These are phyloP conservation scores for Yamadazyma siamensis DNA, from an alignment of 1,139 yeast genomes.

Conservation along the genomic window DNA sequence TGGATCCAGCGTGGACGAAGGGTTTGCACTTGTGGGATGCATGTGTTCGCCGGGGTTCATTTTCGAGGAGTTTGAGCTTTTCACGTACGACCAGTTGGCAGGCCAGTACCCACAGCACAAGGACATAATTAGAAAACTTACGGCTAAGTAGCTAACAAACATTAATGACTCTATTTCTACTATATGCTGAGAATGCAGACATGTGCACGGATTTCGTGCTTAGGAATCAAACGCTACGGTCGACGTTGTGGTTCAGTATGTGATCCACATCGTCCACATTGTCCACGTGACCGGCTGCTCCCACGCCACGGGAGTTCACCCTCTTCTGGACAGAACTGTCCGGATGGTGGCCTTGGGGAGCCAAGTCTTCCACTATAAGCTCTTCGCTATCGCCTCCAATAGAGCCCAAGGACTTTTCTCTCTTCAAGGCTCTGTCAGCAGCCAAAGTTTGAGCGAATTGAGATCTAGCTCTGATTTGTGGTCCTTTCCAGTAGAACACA, in stretches of 20 bases:
- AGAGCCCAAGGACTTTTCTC: conserved; percentile 9
- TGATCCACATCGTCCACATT: no score
- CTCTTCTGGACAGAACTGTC: no score
- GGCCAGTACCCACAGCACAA: conserved; percentile 16
- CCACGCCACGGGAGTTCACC: no score
- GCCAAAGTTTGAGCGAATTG: conserved; percentile 29
- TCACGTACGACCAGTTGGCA: conserved; percentile 12
- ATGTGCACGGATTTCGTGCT: no score
- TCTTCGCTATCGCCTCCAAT: no score
- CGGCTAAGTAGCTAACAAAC: conserved; percentile 4
- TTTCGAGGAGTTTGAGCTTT: conserved; percentile 17
- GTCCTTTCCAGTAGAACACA: conserved; percentile 29
- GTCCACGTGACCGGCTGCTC: no score
- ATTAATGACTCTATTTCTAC: no score
- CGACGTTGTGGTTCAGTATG: no score
- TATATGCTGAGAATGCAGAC: no score
- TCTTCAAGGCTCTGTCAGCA: conserved; percentile 19
- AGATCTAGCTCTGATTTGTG: conserved; percentile 21
- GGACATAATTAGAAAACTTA: conserved; percentile 13
- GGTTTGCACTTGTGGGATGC: conserved; percentile 17
- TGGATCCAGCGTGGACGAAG: conserved; percentile 17
- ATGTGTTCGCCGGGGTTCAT: conserved; percentile 19
- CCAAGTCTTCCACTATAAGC: no score
- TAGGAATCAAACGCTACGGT: no score
- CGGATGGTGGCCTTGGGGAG: no score